Base-by-base conservation (phyloP, 2,329 filamentous ascomycete species). In the Microcyclosporella mali region DNA sequence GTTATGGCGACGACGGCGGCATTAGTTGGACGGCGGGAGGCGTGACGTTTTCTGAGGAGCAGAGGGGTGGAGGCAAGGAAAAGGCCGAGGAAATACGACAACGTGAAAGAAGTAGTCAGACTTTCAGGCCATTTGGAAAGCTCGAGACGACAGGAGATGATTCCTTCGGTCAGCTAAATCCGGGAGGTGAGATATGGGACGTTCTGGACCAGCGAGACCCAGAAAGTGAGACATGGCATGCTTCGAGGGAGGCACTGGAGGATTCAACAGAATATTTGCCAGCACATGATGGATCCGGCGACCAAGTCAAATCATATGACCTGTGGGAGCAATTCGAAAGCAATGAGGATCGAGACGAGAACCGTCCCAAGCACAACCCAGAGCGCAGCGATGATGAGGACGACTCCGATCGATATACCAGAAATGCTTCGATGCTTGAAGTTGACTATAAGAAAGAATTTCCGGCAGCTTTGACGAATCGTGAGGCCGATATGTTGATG, bases 371-470 rank as follows among this genome's bases (percentile, higher is more conserved):
- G n/a, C n/a, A n/a, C n/a, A n/a, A n/a, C n/a, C n/a, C n/a, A n/a
- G n/a, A n/a, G n/a, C n/a, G 21, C 21, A 25, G 21, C 4, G 9
- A 25, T 25, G 9, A 9, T 6, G 21, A 25, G 21, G 21, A 25
- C 21, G 9, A 25, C 21, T 25, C 21, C 4, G 21, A 25, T 9
- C 6, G 9, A 9, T 9, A 4, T 25, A 25, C 9, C 21, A 9
- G 9, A 9, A 25, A 25, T 9, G 9, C 9, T 6, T 25, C 21
- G 6, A 32, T 58, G 14, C 46, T 56, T 9, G 28, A 56, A 15
- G 19, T 60, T 9, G 49, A 59, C 40, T 58, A 59, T 46, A 45
- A 41, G 28, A 33, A 37, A 6, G 37, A 49, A 12, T 44, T 62
- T 6, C 45, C 50, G 3, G 14, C 28, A 6, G 57, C 59, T 29